These are phyloP conservation scores for Flaveria trinervia DNA, from an alignment of 129 eudicot genomes.

Conservation along the genomic window DNA sequence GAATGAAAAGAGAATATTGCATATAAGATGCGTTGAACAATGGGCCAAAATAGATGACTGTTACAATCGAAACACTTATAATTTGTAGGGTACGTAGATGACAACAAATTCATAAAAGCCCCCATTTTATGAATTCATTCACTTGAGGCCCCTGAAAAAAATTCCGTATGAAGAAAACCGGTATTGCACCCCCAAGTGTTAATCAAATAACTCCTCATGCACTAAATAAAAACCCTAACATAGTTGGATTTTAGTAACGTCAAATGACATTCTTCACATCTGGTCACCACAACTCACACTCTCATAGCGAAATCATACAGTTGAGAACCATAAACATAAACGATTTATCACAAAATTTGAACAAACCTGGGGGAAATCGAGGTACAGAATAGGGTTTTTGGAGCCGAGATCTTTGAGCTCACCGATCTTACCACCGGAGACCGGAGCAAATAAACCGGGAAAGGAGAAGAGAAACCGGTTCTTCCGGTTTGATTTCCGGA, in stretches of 20 bases:
- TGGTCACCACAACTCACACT: not conserved
- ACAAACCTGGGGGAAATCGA: constrained; percentile 76
- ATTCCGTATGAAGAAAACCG: too few species aligned
- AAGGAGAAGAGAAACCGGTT: constrained; percentile 81
- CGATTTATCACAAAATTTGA: not conserved
- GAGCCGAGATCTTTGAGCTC: constrained; percentile 80
- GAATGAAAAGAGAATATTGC: too few species aligned
- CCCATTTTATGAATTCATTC: too few species aligned
- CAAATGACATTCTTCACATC: not conserved
- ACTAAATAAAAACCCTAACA: not conserved
- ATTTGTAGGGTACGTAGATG: too few species aligned
- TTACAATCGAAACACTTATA: too few species aligned
- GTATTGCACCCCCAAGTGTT: too few species aligned
- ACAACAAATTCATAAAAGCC: too few species aligned
- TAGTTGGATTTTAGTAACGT: not conserved
- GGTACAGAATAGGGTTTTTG: constrained; percentile 78
- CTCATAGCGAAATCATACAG: not conserved
- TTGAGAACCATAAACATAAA: not conserved
- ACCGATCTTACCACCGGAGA: constrained; percentile 82
- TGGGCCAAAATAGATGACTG: too few species aligned
- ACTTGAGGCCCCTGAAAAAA: too few species aligned
- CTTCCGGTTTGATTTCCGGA: constrained; percentile 80
- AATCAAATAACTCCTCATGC: too few species aligned
- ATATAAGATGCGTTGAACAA: too few species aligned
- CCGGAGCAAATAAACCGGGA: constrained; percentile 72